phyloP scores from a whole-genome alignment of 768 basidiomycete species.

The Grammothele lineata region DNA sequence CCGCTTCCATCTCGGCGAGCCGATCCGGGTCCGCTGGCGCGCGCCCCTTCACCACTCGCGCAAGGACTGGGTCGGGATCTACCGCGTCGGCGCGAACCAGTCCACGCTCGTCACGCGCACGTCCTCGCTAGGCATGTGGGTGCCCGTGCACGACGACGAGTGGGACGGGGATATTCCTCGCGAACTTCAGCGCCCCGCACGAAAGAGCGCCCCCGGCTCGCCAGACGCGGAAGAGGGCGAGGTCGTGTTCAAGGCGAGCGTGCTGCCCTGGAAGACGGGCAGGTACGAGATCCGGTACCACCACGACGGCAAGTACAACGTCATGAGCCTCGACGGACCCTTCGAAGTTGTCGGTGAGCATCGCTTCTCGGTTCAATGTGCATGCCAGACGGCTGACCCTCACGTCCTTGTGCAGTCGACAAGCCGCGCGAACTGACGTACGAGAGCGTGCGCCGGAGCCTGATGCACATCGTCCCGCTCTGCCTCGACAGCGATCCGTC shows the following conservation, averaged over 20 bases:
- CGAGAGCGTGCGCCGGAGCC: conserved; percentile 54
- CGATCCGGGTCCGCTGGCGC: conserved; percentile 82
- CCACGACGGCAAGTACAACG: conserved; percentile 96
- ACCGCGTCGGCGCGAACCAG: conserved; percentile 87
- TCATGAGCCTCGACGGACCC: conserved; percentile 81
- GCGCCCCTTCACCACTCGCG: conserved; percentile 84
- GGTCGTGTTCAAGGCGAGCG: conserved; percentile 72
- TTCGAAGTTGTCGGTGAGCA: conserved; percentile 84
- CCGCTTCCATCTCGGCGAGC: conserved; percentile 87
- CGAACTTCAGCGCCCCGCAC: conserved; percentile 32
- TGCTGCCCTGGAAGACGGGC: conserved; percentile 83
- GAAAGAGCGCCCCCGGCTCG: conserved; percentile 30
- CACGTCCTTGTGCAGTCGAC: conserved; percentile 59
- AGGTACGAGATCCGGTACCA: conserved; percentile 91
- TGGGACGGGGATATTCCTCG: conserved; percentile 87
- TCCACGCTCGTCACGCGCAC: conserved; percentile 79
- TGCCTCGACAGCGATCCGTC: conserved; percentile 86
- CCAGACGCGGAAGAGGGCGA: conserved; percentile 44
- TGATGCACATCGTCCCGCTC: conserved; percentile 76
- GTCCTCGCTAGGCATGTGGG: conserved; percentile 87
- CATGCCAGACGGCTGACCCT: too few relatives aligned
- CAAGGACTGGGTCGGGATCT: conserved; percentile 95
- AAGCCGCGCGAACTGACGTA: conserved; percentile 63
- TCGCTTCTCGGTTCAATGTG: too few relatives aligned
- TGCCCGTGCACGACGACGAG: conserved; percentile 85